phyloP scores from a whole-genome alignment of 2,329 filamentous ascomycete genomes.

The Incumbomyces delicatus region DNA sequence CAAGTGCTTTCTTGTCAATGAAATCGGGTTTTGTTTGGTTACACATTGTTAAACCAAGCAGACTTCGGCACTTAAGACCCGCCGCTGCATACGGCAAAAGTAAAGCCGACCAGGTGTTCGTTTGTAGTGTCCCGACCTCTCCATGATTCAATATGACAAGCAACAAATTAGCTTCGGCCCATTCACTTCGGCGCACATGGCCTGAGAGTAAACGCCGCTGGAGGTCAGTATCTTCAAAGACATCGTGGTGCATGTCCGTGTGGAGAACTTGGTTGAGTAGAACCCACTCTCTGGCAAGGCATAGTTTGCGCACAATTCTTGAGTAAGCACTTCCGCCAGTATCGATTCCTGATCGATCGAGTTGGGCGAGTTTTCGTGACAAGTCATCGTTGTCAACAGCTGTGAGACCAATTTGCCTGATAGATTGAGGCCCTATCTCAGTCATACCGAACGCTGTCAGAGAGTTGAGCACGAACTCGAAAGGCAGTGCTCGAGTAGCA shows the following conservation, averaged over 20 bases:
- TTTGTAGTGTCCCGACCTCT: neutral
- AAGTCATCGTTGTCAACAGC: conserved; percentile 49
- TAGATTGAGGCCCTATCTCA: conserved; percentile 61
- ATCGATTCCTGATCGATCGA: conserved; percentile 54
- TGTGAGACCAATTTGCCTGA: conserved; percentile 67
- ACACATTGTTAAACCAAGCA: too few relatives aligned
- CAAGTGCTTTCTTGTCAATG: too few relatives aligned
- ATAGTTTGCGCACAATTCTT: conserved; percentile 55
- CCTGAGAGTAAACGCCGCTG: conserved; percentile 46
- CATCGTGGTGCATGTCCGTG: conserved; percentile 57
- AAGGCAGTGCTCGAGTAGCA: conserved; percentile 62
- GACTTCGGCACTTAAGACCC: too few relatives aligned
- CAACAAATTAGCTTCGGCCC: conserved; percentile 45
- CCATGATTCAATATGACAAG: conserved; percentile 41
- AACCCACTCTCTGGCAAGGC: conserved; percentile 44
- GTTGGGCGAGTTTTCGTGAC: conserved; percentile 47
- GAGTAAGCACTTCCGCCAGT: conserved; percentile 56
- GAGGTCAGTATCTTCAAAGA: conserved; percentile 45
- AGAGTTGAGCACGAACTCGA: conserved; percentile 62
- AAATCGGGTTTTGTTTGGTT: too few relatives aligned
- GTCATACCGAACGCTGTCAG: conserved; percentile 61
- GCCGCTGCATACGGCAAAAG: too few relatives aligned
- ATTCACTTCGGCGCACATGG: conserved; percentile 44
- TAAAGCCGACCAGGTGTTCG: conserved; percentile 8
- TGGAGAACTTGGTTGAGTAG: conserved; percentile 44